Evolutionary conservation across 2,329 filamentous ascomycete species (phyloP).

Genomic region (Aspergillus phoenicis): DNA sequence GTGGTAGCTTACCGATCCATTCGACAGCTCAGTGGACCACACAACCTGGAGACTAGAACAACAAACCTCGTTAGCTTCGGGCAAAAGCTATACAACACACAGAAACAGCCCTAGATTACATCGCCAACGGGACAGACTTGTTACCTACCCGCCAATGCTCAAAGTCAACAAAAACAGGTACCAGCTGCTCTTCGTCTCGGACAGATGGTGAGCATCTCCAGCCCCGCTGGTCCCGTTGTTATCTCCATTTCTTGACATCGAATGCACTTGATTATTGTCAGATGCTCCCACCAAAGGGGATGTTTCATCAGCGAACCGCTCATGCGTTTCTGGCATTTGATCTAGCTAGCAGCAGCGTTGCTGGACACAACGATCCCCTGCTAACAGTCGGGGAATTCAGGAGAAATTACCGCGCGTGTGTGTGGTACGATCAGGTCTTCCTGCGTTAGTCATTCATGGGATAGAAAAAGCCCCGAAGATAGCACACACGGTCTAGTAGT

Average conservation of each 20-base stretch:
- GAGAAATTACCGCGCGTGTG: background rate
- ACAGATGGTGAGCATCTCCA: slow-evolving; percentile 47
- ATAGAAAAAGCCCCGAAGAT: slow-evolving; percentile 1
- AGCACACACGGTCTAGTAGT: background rate
- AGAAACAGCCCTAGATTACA: background rate
- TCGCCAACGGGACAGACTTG: background rate
- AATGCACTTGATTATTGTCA: slow-evolving; percentile 24
- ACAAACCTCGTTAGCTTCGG: slow-evolving; percentile 14
- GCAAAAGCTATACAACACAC: background rate
- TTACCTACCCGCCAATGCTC: slow-evolving; percentile 70
- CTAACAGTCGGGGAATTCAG: background rate
- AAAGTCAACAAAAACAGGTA: slow-evolving; percentile 86
- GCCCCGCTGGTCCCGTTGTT: slow-evolving; percentile 24
- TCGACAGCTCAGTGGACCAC: slow-evolving; percentile 93
- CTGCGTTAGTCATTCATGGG: background rate
- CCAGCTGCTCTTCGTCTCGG: slow-evolving; percentile 73
- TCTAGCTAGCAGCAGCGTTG: background rate
- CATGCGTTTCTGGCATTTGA: slow-evolving; percentile 23
- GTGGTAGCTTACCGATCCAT: slow-evolving; percentile 67
- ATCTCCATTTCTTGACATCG: slow-evolving; percentile 18
- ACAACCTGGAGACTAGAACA: slow-evolving; percentile 74
- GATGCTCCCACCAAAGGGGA: slow-evolving; percentile 35
- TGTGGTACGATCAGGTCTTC: background rate
- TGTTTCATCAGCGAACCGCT: slow-evolving; percentile 26
- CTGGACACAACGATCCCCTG: background rate